Evolutionary conservation across 371 early-diverging fungal species (phyloP).

Genomic region (Smittium culicis): DNA sequence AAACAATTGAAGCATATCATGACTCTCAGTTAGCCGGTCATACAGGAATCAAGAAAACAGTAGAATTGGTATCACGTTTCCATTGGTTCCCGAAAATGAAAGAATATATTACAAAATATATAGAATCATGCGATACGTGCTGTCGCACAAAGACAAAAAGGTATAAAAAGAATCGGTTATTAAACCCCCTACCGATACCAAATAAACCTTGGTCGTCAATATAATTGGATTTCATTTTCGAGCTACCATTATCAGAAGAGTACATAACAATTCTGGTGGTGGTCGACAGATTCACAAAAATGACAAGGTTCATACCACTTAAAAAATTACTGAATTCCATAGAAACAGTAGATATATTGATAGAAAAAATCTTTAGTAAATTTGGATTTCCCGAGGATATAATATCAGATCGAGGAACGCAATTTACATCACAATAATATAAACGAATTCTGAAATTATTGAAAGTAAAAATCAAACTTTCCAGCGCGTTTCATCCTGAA

Average conservation of each 20-base stretch:
- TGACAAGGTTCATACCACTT: slow-evolving; percentile 31
- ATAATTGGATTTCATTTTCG: slow-evolving; percentile 36
- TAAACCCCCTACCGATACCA: slow-evolving; percentile 18
- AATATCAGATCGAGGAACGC: slow-evolving; percentile 8
- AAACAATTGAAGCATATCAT: not conserved
- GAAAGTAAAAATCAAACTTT: slow-evolving; percentile 3
- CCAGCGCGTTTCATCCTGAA: slow-evolving; percentile 7
- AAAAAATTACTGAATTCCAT: not conserved
- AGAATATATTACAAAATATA: not conserved
- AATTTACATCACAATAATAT: slow-evolving; percentile 9
- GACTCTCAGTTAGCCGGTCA: slow-evolving; percentile 4
- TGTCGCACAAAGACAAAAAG: not conserved
- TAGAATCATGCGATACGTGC: slow-evolving; percentile 8
- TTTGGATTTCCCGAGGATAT: slow-evolving; percentile 8
- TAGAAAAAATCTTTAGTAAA: not conserved
- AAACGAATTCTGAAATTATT: not conserved
- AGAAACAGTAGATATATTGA: not conserved
- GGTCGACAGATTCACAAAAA: slow-evolving; percentile 35
- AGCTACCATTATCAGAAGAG: slow-evolving; percentile 26
- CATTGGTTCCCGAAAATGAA: not conserved
- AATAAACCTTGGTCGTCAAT: slow-evolving; percentile 27
- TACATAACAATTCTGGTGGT: slow-evolving; percentile 32
- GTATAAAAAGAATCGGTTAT: slow-evolving; percentile 2
- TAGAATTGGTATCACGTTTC: not conserved
- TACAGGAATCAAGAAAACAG: slow-evolving; percentile 2